Evolutionary conservation across 2,329 filamentous ascomycete species (phyloP), one percentile per base, ranked within the genome.

Genomic region (Aspergillus eucalypticola): DNA sequence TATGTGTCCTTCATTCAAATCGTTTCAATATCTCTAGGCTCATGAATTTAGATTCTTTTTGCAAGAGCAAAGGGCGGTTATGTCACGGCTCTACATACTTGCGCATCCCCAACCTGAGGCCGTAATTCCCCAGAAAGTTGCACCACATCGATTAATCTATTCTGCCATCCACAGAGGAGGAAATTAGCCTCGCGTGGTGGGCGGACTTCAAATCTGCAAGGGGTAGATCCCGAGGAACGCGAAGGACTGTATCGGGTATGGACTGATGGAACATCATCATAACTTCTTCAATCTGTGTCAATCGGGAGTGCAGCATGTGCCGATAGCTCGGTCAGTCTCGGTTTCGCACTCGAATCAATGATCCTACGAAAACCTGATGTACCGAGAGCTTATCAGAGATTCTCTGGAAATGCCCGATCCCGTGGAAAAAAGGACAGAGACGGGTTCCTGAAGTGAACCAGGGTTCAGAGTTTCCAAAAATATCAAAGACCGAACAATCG

Each of bases 161-260:
- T 39, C 59, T 59, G 53, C 48, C 8, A 7, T 32, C n/a, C 11
- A 54, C 13, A 49, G 25, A 35, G 29, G n/a, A 15, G 35, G 35
- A 58, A 58, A 48, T 44, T 27, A 8, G 39, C 27, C 53, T 39
- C 48, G 44, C 29, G 21, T 60, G 46, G 44, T 32, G 17, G 21
- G 15, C 10, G 25, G n/a, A 23, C 13, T 61, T 25, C 54, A 55
- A 38, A 27, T 41, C 56, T 59, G 56, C 56, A 61, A 61, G 60
- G 60, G 60, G 51, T 21, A 41, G 23, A 6, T 27, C 32, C 29
- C 11, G 32, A 35, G 27, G 27, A 21, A 42, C 19, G 17, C 15
- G 35, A 41, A 21, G 11, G 32, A 29, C 23, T 15, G 10, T 15
- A 19, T 25, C 51, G 19, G 13, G 39, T 5, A 25, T 29, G 42